Evolutionary conservation across 2,329 filamentous ascomycete species (phyloP).

Genomic region (Arachnomyces sp.): DNA sequence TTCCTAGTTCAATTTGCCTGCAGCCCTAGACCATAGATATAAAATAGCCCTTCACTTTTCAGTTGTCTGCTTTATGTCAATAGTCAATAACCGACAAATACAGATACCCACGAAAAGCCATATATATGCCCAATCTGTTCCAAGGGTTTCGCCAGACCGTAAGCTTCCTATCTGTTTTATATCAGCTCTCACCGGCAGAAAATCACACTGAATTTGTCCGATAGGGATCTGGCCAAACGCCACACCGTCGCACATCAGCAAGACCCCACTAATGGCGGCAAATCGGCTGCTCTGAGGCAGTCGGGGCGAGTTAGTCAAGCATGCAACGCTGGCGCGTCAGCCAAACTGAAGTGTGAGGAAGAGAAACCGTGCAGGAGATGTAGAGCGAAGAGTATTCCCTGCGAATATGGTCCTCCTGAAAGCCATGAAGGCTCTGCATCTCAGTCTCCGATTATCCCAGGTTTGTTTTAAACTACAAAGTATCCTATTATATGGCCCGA

Average conservation of each 20-base stretch:
- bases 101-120: slow-evolving; percentile 25
- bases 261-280: slow-evolving; percentile 30
- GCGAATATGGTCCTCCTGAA: slow-evolving; percentile 23
- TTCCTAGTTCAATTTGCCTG: too few relatives aligned
- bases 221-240: slow-evolving; percentile 43
- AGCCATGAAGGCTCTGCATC: slow-evolving; percentile 4
- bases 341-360: slow-evolving; percentile 49
- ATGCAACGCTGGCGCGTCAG: slow-evolving; percentile 45
- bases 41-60: too few relatives aligned
- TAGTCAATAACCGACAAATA: too few relatives aligned
- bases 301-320: slow-evolving; percentile 41
- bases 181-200: background rate
- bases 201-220: background rate
- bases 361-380: slow-evolving; percentile 48
- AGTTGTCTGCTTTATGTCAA: too few relatives aligned
- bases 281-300: slow-evolving; percentile 10
- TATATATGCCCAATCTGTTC: slow-evolving; percentile 26
- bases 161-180: slow-evolving; percentile 5
- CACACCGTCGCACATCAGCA: slow-evolving; percentile 34
- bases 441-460: slow-evolving; percentile 1
- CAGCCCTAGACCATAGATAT: too few relatives aligned
- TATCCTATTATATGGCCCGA: slow-evolving; percentile 18
- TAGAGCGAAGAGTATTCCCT: slow-evolving; percentile 42
- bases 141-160: slow-evolving; percentile 27
- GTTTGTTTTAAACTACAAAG: slow-evolving; percentile 14